phyloP scores from a whole-genome alignment of 83 land plant genomes.

The Picea engelmannii region DNA sequence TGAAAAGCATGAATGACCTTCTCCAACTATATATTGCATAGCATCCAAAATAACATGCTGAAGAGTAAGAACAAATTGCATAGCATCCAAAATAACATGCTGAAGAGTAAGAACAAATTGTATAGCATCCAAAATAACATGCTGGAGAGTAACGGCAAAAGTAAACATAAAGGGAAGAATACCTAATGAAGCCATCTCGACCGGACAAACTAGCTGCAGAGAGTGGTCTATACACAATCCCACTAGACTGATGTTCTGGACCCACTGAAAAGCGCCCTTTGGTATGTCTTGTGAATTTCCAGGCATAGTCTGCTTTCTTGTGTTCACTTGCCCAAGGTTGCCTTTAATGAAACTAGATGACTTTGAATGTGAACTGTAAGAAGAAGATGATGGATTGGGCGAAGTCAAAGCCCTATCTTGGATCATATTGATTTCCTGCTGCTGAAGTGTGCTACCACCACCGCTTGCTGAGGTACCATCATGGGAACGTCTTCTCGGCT shows the following conservation, averaged over 20 bases:
- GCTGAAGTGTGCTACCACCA: conserved; percentile 60
- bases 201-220: conserved; percentile 60
- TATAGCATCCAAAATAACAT: too few species aligned
- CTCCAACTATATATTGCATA: too few species aligned
- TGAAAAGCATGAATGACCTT: too few species aligned
- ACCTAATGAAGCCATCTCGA: conserved; percentile 43
- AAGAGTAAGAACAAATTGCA: too few species aligned
- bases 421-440: conserved; percentile 64
- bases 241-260: conserved; percentile 82
- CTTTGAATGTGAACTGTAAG: conserved; percentile 65
- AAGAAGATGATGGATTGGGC: conserved; percentile 55
- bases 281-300: conserved; percentile 55
- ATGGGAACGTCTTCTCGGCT: too few species aligned
- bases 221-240: conserved; percentile 79
- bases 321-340: conserved; percentile 46
- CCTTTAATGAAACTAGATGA: conserved; percentile 65
- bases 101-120: too few species aligned
- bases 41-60: too few species aligned
- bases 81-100: too few species aligned
- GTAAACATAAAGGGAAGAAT: too few species aligned
- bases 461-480: too few species aligned
- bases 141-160: too few species aligned
- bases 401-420: conserved; percentile 70
- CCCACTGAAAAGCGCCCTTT: conserved; percentile 71
- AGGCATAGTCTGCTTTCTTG: conserved; percentile 54